Base-by-base conservation (phyloP, 148 eudicot species). In the Rhododendron molle region DNA sequence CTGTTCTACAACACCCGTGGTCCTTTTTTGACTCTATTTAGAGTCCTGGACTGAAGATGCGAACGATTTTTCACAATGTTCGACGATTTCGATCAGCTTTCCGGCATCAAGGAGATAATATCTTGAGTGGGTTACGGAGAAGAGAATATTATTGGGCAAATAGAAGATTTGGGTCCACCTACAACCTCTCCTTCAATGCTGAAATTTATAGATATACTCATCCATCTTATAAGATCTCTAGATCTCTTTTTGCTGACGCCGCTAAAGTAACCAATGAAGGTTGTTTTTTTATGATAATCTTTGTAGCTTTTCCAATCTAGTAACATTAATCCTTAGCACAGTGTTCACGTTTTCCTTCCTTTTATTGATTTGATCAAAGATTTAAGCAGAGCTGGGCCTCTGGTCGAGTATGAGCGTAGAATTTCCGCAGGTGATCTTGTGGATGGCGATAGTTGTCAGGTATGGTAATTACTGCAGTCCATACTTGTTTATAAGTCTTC, bases 381-480 rank as follows among this genome's bases (percentile, higher is more conserved):
- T 49, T 84, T 85, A 32, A 85, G 58, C 46, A 90, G 89, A 85
- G 92, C 89, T 76, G 98, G 99, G 26, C 99, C 99, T 84, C 88
- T 94, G 23, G 92, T 92, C 76, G 99, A 95, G 88, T 97, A 96
- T 81, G 95, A 93, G 82, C 92, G 93, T 46, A 93, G 99, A 91
- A 91, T 97, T 62, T 92, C 92, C 40, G 92, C 92, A n/a, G 98
- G 99, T 82, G 96, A 97, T 84, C 96, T 97, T 74, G 83, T 90
- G 84, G 97, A 93, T 88, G 99, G 98, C 85, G 99, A 97, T 91
- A 80, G 82, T 76, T 90, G 93, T 88, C 99, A 97, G 98, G 98
- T 94, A 88, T 81, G 86, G 21, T 23, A 21, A 65, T 10, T 30
- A 21, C 13, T 62, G 14, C 74, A 36, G 21, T 81, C 43, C 65